Base-by-base conservation (phyloP, 768 basidiomycete species). In the Tricholoma bakamatsutake region DNA sequence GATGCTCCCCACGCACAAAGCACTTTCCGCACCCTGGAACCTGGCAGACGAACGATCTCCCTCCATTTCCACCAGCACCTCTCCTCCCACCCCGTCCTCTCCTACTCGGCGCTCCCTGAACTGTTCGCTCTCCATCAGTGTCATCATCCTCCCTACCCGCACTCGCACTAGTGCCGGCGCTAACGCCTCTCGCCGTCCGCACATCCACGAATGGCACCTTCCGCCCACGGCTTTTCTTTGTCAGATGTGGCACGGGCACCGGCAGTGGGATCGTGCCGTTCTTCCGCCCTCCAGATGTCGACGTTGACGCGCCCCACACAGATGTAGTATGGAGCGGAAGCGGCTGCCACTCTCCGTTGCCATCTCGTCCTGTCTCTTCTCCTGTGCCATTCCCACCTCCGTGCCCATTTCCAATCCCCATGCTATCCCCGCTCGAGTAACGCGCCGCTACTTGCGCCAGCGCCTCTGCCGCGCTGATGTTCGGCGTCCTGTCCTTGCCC, bases 1-100 rank as follows among this genome's bases (percentile, higher is more conserved):
- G 72, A 68, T 96, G 93, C 70, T 96, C 93, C 18, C 88, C 87
- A 30, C 93, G 79, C 34, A 87, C 85, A 70, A 96, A 95, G 62
- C 85, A 88, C 72, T 93, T 93, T 42, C 87, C 88, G 68, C 93
- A 95, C 5, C 85, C 91, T 13, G 81, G 79, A 27, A 93, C 90
- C 56, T 80, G 80, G 74, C 92, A 94, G 48, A 81, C 74, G 67
- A 90, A 90, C 61, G 81, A 76, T 57, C 83, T 76, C 64, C 66
- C 75, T 61, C 66, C 71, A 61, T 69, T 66, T 65, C 63, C 70
- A 49, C 66, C 65, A 69, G 68, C 74, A 59, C 68, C 73, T 62
- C 68, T 70, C 59, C 69, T 45, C 67, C 70, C 47, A 63, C 64
- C 57, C 52, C 62, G 46, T 13, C 64, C 55, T 45, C 40, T 56